Conservation (phyloP, 2,329 filamentous ascomycete genomes). For the Periconia sp. region DNA sequence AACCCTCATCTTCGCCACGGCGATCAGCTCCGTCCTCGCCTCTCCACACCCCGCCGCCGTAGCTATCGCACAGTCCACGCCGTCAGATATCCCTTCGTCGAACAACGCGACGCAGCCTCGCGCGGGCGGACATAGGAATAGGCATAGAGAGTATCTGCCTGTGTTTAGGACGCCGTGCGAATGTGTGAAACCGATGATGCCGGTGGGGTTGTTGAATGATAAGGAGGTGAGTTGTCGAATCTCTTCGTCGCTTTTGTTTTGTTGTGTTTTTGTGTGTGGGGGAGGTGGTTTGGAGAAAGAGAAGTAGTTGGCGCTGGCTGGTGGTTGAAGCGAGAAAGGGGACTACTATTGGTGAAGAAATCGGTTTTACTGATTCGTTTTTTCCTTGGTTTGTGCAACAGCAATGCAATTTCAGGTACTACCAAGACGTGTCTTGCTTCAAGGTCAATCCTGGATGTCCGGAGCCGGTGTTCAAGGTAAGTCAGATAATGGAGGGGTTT, state of each 20-base stretch:
- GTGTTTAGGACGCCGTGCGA: constrained; percentile 27
- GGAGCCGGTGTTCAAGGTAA: constrained; percentile 16
- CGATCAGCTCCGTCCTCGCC: constrained; percentile 5
- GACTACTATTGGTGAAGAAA: too few relatives aligned
- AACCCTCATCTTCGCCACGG: constrained; percentile 16
- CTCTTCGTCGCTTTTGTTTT: not conserved
- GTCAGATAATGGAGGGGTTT: too few relatives aligned
- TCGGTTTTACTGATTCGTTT: too few relatives aligned
- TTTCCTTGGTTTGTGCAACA: not conserved
- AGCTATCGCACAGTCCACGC: not conserved
- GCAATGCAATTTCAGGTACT: constrained; percentile 24
- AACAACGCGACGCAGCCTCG: constrained; percentile 2
- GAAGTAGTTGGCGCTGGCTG: not conserved
- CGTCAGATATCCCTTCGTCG: constrained; percentile 3
- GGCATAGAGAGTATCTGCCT: constrained; percentile 30
- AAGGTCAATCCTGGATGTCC: constrained; percentile 15
- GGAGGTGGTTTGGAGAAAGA: not conserved
- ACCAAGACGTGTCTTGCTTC: constrained; percentile 16
- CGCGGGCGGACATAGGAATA: constrained; percentile 14
- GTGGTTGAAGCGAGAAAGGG: not conserved
- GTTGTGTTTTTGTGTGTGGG: not conserved
- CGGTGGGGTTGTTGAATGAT: constrained; percentile 21
- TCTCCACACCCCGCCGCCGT: not conserved
- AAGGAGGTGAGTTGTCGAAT: constrained; percentile 15
- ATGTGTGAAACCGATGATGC: constrained; percentile 28